These are phyloP conservation scores for Theileria sp. DNA, from an alignment of 169 alveolate genomes.

Conservation along the genomic window DNA sequence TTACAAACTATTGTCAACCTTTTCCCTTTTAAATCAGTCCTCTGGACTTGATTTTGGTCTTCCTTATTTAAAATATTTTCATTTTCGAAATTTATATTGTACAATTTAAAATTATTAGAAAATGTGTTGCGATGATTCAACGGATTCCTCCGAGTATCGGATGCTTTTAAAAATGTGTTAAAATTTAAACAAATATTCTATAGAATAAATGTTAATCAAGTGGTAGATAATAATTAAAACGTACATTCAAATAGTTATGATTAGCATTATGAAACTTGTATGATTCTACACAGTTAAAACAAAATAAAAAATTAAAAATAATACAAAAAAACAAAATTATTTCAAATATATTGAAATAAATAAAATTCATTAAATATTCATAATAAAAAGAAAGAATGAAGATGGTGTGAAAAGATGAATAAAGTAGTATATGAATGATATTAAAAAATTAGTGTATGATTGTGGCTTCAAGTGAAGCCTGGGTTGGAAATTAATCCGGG, in stretches of 20 bases:
- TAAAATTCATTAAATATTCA: background rate
- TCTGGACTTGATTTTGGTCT: background rate
- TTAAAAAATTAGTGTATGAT: background rate
- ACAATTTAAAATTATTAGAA: background rate
- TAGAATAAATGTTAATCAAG: background rate
- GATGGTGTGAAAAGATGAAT: background rate
- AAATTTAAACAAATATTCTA: background rate
- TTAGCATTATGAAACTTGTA: background rate
- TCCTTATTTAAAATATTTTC: background rate
- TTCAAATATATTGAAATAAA: background rate
- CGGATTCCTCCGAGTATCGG: background rate
- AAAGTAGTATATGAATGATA: background rate
- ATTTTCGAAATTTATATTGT: background rate
- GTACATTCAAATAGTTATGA: background rate
- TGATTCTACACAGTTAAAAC: constrained; percentile 5
- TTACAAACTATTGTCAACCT: constrained; percentile 49
- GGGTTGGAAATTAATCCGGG: constrained; percentile 21
- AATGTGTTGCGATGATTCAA: background rate
- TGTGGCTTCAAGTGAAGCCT: constrained; percentile 73
- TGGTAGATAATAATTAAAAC: background rate
- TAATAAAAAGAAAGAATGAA: background rate
- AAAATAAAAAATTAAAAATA: background rate
- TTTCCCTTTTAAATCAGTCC: background rate
- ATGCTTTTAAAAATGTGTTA: background rate
- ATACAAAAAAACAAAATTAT: background rate